Conservation (phyloP, 2,329 filamentous ascomycete genomes). For the Fusarium humuli region DNA sequence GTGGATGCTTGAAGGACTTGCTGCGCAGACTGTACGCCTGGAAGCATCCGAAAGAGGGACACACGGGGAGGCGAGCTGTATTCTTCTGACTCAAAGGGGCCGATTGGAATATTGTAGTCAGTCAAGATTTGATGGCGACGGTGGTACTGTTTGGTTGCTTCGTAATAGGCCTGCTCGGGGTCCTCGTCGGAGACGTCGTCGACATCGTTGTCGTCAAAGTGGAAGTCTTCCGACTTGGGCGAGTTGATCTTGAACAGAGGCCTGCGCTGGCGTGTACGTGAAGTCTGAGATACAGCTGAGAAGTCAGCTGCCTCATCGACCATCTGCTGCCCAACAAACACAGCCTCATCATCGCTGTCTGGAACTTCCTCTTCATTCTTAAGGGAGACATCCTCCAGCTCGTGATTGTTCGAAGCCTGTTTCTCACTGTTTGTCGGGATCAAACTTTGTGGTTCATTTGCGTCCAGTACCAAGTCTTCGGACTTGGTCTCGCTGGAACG, state of each 20-base stretch:
- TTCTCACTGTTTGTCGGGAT: not conserved
- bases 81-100: not conserved
- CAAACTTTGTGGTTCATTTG: not conserved
- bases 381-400: not conserved
- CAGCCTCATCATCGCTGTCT: not conserved
- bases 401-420: not conserved
- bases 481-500: not conserved
- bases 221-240: not conserved
- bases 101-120: conserved; percentile 17
- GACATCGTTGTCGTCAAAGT: not conserved
- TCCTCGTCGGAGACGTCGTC: not conserved
- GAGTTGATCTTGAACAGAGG: not conserved
- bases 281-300: not conserved
- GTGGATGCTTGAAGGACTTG: not conserved
- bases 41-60: not conserved
- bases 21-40: not conserved
- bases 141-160: not conserved
- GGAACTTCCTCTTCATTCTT: not conserved
- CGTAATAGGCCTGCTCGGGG: not conserved
- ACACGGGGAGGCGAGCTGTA: not conserved
- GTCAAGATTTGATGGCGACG: not conserved
- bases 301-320: not conserved
- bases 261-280: not conserved
- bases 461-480: not conserved
- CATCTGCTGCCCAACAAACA: not conserved